A percentile compares a stretch with the other conserved stretches of the same genome.
These are phyloP conservation scores for Bidens hawaiensis DNA, from an alignment of 140 eudicot species.

Conservation along the genomic window DNA sequence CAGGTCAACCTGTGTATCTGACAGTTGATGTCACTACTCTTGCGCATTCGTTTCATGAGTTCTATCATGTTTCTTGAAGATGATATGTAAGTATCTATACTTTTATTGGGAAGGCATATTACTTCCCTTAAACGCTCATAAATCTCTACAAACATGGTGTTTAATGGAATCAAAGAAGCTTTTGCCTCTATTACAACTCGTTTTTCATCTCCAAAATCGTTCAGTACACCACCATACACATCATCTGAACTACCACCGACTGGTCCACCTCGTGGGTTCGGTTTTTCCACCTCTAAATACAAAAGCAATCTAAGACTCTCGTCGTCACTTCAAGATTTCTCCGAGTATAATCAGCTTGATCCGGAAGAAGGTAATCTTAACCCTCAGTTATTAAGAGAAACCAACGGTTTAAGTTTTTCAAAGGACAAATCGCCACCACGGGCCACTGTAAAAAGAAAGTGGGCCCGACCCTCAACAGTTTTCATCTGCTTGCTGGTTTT, in stretches of 20 bases:
- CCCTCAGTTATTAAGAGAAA: slow-evolving; percentile 37
- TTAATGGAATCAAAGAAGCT: slow-evolving; percentile 47
- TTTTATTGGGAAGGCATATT: slow-evolving; percentile 27
- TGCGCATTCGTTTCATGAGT: slow-evolving; percentile 11
- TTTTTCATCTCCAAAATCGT: slow-evolving; percentile 45
- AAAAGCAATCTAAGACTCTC: slow-evolving; percentile 65
- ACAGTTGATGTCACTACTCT: slow-evolving; percentile 17
- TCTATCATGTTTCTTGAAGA: slow-evolving; percentile 18
- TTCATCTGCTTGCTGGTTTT: slow-evolving; percentile 52
- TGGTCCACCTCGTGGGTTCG: slow-evolving; percentile 39
- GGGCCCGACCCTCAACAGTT: slow-evolving; percentile 42
- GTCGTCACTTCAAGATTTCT: slow-evolving; percentile 93
- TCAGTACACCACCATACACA: slow-evolving; percentile 32
- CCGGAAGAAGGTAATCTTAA: slow-evolving; percentile 50
- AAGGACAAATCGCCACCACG: slow-evolving; percentile 59
- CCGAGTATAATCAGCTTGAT: slow-evolving; percentile 59
- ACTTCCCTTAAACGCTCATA: slow-evolving; percentile 13
- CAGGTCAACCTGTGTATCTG: slow-evolving; percentile 22
- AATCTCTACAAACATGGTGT: slow-evolving; percentile 43
- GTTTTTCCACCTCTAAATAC: slow-evolving; percentile 38
- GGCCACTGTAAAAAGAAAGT: slow-evolving; percentile 44
- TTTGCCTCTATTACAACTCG: slow-evolving; percentile 49
- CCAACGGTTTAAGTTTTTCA: slow-evolving; percentile 58
- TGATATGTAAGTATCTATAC: slow-evolving; percentile 16
- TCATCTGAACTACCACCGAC: slow-evolving; percentile 67